Conservation (phyloP, 305 asterid species). For the Fraxinus nigra region DNA sequence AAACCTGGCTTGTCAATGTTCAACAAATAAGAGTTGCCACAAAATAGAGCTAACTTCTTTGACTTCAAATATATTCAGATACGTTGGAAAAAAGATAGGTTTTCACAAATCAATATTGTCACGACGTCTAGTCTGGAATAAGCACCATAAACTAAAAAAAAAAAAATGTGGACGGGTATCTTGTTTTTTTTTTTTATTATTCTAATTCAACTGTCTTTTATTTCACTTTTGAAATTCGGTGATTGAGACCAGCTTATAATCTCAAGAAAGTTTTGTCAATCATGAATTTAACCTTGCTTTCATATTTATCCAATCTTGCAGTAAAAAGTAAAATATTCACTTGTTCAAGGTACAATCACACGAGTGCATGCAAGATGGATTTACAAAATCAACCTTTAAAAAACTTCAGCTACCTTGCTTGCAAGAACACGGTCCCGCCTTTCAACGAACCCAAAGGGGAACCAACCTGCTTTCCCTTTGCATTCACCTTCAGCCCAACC, state of each 20-base stretch:
- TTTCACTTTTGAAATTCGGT: background rate
- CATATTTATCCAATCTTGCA: background rate
- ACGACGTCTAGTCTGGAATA: background rate
- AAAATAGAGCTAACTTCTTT: background rate
- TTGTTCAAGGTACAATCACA: background rate
- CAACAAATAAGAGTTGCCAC: background rate
- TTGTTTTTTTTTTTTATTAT: background rate
- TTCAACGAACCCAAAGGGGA: slow-evolving; percentile 57
- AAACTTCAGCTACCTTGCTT: slow-evolving; percentile 68
- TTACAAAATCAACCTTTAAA: slow-evolving; percentile 23
- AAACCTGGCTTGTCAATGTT: background rate
- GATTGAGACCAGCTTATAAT: background rate
- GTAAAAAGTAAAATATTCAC: background rate
- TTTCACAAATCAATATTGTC: background rate
- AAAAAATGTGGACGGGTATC: background rate
- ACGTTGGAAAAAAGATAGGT: background rate
- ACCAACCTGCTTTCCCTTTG: slow-evolving; percentile 78
- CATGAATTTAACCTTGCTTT: background rate
- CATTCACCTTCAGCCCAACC: slow-evolving; percentile 93
- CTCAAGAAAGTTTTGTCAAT: background rate
- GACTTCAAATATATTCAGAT: background rate
- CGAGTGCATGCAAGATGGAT: background rate
- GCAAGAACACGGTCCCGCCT: slow-evolving; percentile 67
- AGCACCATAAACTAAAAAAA: background rate
- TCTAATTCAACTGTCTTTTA: background rate